Percentiles rank a stretch among this genome's conserved stretches.
phyloP scores from a whole-genome alignment of 495 filamentous ascomycete species.

The Xylaria intraflava region DNA sequence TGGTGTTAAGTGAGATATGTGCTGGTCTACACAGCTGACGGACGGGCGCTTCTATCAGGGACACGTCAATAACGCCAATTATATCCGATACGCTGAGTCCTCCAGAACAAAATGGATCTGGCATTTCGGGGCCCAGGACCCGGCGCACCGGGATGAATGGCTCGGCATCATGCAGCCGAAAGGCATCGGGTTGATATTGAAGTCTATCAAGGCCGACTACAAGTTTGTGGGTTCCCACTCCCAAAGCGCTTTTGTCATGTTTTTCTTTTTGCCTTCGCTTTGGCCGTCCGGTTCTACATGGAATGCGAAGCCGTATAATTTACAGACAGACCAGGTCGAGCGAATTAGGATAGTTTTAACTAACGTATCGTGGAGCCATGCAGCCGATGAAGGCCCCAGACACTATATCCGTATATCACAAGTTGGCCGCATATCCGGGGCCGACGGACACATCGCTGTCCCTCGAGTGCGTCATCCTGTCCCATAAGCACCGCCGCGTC shows the following conservation, averaged over 20 bases:
- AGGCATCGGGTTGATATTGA: slow-evolving; percentile 69
- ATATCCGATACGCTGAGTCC: slow-evolving; percentile 78
- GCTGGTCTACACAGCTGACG: neutral
- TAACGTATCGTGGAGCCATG: neutral
- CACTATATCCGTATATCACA: slow-evolving; percentile 82
- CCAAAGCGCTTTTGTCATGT: neutral
- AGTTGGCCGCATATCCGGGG: slow-evolving; percentile 47
- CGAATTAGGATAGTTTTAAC: neutral
- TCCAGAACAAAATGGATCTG: slow-evolving; percentile 76
- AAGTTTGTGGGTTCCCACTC: slow-evolving; percentile 66
- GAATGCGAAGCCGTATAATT: neutral
- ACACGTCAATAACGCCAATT: slow-evolving; percentile 86
- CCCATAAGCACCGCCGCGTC: slow-evolving; percentile 70
- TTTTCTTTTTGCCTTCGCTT: neutral
- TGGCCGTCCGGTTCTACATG: neutral
- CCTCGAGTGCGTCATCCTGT: slow-evolving; percentile 62
- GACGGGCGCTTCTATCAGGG: slow-evolving; percentile 34
- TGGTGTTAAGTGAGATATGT: neutral
- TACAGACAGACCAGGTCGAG: neutral
- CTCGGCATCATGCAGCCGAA: slow-evolving; percentile 58
- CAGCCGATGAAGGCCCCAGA: slow-evolving; percentile 89
- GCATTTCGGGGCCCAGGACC: slow-evolving; percentile 68
- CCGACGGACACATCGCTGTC: slow-evolving; percentile 28
- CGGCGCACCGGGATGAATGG: slow-evolving; percentile 60
- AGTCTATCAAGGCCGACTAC: slow-evolving; percentile 76